Evolutionary conservation across 2,329 filamentous ascomycete species (phyloP), one percentile per base, ranked within the genome.

Genomic region (Phialophora macrospora): DNA sequence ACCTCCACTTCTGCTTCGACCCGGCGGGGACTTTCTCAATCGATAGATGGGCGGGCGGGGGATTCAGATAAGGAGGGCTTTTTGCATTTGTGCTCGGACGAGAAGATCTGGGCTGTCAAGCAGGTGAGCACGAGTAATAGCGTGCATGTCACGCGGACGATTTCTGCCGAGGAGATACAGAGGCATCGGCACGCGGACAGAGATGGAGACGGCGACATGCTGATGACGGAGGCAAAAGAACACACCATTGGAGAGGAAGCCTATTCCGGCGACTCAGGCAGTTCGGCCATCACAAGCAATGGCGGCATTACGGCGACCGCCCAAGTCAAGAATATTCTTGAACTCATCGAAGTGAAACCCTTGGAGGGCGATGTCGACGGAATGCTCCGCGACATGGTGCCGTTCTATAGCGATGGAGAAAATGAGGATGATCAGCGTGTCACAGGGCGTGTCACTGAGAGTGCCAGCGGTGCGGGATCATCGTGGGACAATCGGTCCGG

Each of bases 81-180:
- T 41, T 57, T 73, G 8, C 85, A 88, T 66, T 79, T 89, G 65
- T 89, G 87, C 76, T 88, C 85, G 2, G 77, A 80, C 9, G 78
- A 79, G 61, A 79, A 83, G 69, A 87, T 86, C 11, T 89, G 83
- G 77, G 81, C 83, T 65, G 76, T 89, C 59, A 85, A 86, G 70
- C 86, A 89, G 75, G 86, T 89, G 60, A 86, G 87, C 71, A 88
- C 87, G 17, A 88, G 87, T 28, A 89, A 89, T 70, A 86, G 84
- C 41, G 79, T 89, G 63, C 85, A 85, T 74, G 73, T 88, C 44
- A 77, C 85, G 26, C 48, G 48, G 51, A 62, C 64, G 24, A 20
- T 60, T 26, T 77, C 77, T 57, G 9, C 17, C n/a, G 51, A n/a
- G 9, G 44, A 28, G 20, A 30, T 49, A 22, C 48, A 44, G 57